phyloP scores from a whole-genome alignment of 169 alveolate species.

The Cryptosporidium andersoni region DNA sequence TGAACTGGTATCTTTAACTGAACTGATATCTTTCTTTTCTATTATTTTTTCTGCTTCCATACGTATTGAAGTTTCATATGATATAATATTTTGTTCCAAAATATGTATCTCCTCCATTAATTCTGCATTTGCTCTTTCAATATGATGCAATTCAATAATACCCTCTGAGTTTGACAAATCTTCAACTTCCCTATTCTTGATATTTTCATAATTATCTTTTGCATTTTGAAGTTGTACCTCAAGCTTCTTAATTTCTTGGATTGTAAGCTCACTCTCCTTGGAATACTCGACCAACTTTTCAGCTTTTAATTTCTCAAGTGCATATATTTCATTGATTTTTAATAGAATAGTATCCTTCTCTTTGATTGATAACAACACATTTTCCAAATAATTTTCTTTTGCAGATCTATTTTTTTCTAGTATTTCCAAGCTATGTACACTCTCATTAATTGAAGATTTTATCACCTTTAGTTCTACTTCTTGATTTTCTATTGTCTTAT shows the following conservation, averaged over 20 bases:
- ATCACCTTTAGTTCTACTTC: background rate
- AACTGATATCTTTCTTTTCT: background rate
- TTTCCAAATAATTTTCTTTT: too few relatives aligned
- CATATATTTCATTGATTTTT: too few relatives aligned
- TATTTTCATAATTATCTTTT: background rate
- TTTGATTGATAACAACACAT: too few relatives aligned
- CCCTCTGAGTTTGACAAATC: background rate
- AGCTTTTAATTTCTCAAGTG: too few relatives aligned
- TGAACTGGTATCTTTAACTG: too few relatives aligned
- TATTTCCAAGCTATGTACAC: constrained; percentile 10
- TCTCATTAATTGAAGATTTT: background rate
- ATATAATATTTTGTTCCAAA: background rate
- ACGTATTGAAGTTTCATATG: background rate
- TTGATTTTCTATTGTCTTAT: background rate
- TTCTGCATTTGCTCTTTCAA: background rate
- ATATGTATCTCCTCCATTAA: background rate
- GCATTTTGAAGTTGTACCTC: background rate
- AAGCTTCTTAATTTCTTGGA: background rate
- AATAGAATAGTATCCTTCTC: too few relatives aligned
- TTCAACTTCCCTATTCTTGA: background rate
- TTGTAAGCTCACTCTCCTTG: background rate
- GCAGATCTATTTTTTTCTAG: background rate
- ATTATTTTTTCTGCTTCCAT: background rate
- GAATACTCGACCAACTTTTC: too few relatives aligned
- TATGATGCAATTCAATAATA: background rate